Conservation (phyloP, 345 rosid genomes). For the Rhizophora apiculata region DNA sequence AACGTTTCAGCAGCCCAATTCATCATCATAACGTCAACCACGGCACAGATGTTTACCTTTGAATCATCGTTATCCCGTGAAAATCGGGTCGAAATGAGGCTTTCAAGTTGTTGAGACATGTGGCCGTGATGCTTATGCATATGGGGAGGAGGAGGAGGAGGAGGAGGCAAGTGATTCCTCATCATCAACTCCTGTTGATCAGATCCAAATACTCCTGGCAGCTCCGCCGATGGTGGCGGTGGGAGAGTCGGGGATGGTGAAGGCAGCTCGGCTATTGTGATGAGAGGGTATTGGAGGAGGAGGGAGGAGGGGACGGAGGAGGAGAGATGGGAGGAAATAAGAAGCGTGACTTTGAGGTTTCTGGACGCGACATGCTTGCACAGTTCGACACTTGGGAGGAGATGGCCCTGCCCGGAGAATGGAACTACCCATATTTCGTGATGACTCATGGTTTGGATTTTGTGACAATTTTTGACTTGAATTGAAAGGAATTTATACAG, state of each 20-base stretch:
- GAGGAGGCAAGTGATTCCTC: not conserved
- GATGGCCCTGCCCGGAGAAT: slow-evolving; percentile 43
- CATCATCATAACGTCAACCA: slow-evolving; percentile 44
- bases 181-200: not conserved
- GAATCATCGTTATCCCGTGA: not conserved
- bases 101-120: slow-evolving; percentile 18
- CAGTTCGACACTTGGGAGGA: slow-evolving; percentile 41
- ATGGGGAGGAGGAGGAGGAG: not conserved
- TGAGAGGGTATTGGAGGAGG: slow-evolving; percentile 23
- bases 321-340: slow-evolving; percentile 32
- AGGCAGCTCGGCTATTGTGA: slow-evolving; percentile 16
- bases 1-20: slow-evolving; percentile 22
- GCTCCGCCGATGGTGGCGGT: slow-evolving; percentile 13
- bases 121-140: not conserved
- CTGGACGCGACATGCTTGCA: slow-evolving; percentile 29
- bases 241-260: slow-evolving; percentile 8
- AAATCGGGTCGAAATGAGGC: slow-evolving; percentile 19
- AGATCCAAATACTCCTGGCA: not conserved
- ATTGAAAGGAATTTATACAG: not conserved
- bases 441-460: no score
- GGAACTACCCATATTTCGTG: slow-evolving; percentile 34
- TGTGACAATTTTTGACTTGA: not conserved
- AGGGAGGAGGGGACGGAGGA: slow-evolving; percentile 31
- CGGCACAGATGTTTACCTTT: slow-evolving; percentile 20
- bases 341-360: slow-evolving; percentile 25